Evolutionary conservation across 352 stramenopile genomes (phyloP).

Genomic region (Globisporangium takayamanum): DNA sequence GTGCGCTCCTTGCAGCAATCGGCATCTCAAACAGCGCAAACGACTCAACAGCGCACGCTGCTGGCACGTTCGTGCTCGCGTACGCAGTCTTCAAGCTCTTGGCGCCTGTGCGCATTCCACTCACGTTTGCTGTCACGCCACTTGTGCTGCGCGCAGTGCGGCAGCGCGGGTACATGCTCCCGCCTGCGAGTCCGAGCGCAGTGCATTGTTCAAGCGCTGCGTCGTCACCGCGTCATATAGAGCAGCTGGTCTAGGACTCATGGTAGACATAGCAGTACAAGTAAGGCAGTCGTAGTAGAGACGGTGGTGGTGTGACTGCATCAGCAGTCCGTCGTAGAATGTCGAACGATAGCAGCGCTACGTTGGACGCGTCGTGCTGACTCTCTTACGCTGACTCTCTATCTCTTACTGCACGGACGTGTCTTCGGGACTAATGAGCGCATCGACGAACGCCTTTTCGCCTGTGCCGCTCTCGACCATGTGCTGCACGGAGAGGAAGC

Average conservation of each 20-base stretch:
- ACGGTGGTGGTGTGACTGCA: no score
- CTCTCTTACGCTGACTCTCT: neutral
- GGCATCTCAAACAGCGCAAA: conserved; percentile 33
- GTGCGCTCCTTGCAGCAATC: conserved; percentile 33
- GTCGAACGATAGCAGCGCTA: neutral
- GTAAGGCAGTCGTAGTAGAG: no score
- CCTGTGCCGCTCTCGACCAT: conserved; percentile 66
- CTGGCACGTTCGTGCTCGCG: conserved; percentile 65
- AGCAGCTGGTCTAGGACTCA: no score
- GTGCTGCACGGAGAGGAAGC: conserved; percentile 80
- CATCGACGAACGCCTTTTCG: conserved; percentile 78
- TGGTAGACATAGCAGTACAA: no score
- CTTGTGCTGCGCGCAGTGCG: conserved; percentile 62
- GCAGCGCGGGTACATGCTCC: conserved; percentile 63
- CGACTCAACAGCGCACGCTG: conserved; percentile 43
- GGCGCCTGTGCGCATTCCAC: conserved; percentile 62
- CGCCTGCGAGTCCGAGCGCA: conserved; percentile 4
- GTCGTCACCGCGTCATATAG: no score
- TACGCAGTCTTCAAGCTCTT: conserved; percentile 81
- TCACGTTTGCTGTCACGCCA: conserved; percentile 76
- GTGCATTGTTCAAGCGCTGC: no score
- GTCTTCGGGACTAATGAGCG: conserved; percentile 74
- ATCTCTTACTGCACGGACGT: conserved; percentile 29
- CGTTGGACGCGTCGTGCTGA: neutral
- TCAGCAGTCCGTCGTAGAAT: no score